phyloP scores from a whole-genome alignment of 768 basidiomycete genomes.

The Termitomyces sp. region DNA sequence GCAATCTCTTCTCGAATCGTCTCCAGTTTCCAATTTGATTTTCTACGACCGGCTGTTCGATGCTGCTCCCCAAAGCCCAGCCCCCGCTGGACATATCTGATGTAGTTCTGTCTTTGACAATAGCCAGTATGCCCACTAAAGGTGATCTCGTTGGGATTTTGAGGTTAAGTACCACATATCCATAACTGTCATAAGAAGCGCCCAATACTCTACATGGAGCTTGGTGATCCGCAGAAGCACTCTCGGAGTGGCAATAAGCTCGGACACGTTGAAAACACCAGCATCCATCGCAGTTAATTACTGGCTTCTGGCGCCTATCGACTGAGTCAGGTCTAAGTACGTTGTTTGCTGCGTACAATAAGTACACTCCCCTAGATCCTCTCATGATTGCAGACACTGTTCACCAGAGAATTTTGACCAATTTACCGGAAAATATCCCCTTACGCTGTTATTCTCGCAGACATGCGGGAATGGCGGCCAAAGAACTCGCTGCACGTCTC shows the following conservation, averaged over 20 bases:
- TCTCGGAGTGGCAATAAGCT: neutral
- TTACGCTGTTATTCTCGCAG: constrained; percentile 6
- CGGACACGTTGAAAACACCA: neutral
- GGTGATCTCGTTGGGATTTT: neutral
- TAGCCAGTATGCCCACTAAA: no score
- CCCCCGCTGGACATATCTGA: neutral
- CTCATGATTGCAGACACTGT: constrained; percentile 1
- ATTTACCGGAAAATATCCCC: constrained; percentile 1
- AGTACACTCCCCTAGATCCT: neutral
- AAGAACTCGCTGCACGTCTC: neutral
- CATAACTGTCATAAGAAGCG: neutral
- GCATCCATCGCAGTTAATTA: neutral
- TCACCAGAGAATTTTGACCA: constrained; percentile 7
- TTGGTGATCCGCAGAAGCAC: constrained; percentile 8
- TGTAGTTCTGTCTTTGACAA: neutral
- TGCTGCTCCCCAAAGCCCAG: neutral
- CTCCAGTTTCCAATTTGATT: neutral
- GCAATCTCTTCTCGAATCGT: neutral
- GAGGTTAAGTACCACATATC: neutral
- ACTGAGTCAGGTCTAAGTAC: neutral
- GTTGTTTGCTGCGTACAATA: neutral
- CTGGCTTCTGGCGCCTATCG: neutral
- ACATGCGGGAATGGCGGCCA: constrained; percentile 10
- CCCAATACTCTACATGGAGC: neutral
- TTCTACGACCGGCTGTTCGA: neutral